These are phyloP conservation scores for Arthrobotrys conoides DNA, from an alignment of 2,329 filamentous ascomycete genomes.

Conservation along the genomic window DNA sequence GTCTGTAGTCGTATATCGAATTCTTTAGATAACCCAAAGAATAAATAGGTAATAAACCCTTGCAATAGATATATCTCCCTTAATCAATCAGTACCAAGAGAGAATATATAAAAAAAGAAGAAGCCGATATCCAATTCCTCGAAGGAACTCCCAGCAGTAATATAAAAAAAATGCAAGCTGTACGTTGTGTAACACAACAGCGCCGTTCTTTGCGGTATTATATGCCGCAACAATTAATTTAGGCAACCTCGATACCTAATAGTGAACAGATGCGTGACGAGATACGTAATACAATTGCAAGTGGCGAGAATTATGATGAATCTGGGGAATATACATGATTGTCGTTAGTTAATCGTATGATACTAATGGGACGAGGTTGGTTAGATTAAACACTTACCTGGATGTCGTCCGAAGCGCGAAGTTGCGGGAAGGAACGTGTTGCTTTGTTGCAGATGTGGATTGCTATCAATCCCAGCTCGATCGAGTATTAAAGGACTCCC, in stretches of 20 bases:
- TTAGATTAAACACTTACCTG: conserved; percentile 7
- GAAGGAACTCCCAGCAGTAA: neutral
- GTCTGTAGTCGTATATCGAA: neutral
- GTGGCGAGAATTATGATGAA: neutral
- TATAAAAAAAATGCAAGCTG: conserved; percentile 3
- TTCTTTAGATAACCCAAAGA: neutral
- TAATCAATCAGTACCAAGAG: no score
- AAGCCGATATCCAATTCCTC: neutral
- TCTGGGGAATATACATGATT: conserved; percentile 16
- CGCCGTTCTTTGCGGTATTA: conserved; percentile 7
- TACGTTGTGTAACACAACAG: conserved; percentile 20
- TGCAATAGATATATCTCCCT: neutral
- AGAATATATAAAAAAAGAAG: neutral
- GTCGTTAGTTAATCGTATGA: conserved; percentile 32
- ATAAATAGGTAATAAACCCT: neutral
- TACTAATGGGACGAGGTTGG: neutral
- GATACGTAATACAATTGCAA: neutral
- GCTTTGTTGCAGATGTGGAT: conserved; percentile 37
- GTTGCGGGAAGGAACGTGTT: conserved; percentile 26
- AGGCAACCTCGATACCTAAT: neutral
- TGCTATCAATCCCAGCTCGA: neutral
- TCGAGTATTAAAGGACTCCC: neutral
- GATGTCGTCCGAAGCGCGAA: conserved; percentile 29
- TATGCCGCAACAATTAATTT: conserved; percentile 6
- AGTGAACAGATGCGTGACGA: neutral